phyloP scores from a whole-genome alignment of 345 rosid genomes.

The Erodium maritimum region DNA sequence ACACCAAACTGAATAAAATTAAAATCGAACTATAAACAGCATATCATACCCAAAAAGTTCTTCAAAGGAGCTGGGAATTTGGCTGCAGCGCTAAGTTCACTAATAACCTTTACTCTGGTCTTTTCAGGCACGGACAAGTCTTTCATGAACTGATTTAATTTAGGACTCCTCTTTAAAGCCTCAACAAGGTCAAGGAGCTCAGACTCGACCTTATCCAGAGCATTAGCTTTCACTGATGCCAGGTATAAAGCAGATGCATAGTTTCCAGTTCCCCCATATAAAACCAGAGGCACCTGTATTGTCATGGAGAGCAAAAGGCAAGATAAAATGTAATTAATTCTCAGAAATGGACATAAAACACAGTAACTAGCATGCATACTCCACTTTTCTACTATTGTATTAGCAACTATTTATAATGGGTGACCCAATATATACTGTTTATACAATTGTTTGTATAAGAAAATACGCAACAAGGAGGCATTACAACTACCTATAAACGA shows the following conservation, averaged over 20 bases:
- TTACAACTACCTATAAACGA: too few species aligned
- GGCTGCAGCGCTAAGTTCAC: conserved; percentile 47
- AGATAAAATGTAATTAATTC: not conserved
- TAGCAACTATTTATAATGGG: not conserved
- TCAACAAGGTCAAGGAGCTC: conserved; percentile 56
- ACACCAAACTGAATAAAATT: not conserved
- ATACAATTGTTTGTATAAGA: too few species aligned
- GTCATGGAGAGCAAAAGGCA: conserved; percentile 6
- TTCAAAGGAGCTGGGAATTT: conserved; percentile 61
- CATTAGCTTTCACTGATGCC: conserved; percentile 53
- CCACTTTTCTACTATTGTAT: not conserved
- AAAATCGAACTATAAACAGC: not conserved
- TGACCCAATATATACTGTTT: not conserved
- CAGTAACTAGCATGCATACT: not conserved
- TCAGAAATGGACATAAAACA: not conserved
- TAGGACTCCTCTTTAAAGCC: conserved; percentile 50
- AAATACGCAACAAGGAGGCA: too few species aligned
- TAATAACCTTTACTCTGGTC: conserved; percentile 46
- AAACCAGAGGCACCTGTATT: conserved; percentile 51
- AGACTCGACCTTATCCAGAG: conserved; percentile 61
- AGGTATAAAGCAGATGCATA: conserved; percentile 77
- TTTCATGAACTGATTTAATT: conserved; percentile 55
- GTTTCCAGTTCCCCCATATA: conserved; percentile 76
- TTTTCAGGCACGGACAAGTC: conserved; percentile 64
- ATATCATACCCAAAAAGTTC: conserved; percentile 66